Evolutionary conservation across 345 rosid genomes (phyloP).

Genomic region (Eucalyptus erythrocorys): DNA sequence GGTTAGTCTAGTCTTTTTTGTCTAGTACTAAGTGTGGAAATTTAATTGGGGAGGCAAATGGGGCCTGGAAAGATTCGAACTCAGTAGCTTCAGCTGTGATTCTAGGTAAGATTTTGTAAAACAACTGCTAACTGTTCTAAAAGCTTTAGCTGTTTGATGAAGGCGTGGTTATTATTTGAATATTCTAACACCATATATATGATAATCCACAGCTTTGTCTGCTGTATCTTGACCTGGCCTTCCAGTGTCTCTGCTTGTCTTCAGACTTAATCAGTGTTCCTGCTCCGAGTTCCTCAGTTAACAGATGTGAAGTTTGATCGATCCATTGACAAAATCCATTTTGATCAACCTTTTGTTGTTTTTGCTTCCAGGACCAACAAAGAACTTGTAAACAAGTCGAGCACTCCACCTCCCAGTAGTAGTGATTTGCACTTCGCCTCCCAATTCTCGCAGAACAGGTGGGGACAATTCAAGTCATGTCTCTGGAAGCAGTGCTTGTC

Average conservation of each 20-base stretch:
- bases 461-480: conserved; percentile 69
- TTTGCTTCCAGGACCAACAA: conserved; percentile 27
- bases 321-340: background rate
- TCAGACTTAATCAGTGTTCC: background rate
- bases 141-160: too few relatives aligned
- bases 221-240: background rate
- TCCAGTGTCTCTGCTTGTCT: background rate
- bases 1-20: too few relatives aligned
- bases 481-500: conserved; percentile 69
- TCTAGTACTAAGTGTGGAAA: too few relatives aligned
- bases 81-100: too few relatives aligned
- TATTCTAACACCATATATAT: background rate
- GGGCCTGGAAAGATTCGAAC: too few relatives aligned
- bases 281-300: background rate
- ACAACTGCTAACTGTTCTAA: too few relatives aligned
- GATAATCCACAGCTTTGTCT: background rate
- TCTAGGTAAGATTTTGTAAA: too few relatives aligned
- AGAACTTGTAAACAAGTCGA: conserved; percentile 27
- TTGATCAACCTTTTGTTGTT: background rate
- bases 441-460: conserved; percentile 39
- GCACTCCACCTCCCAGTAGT: conserved; percentile 28
- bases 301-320: background rate
- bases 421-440: conserved; percentile 43
- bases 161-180: too few relatives aligned
- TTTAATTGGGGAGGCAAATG: too few relatives aligned